phyloP scores from a whole-genome alignment of 2,329 filamentous ascomycete species.

The Metarhizium guizhouense region DNA sequence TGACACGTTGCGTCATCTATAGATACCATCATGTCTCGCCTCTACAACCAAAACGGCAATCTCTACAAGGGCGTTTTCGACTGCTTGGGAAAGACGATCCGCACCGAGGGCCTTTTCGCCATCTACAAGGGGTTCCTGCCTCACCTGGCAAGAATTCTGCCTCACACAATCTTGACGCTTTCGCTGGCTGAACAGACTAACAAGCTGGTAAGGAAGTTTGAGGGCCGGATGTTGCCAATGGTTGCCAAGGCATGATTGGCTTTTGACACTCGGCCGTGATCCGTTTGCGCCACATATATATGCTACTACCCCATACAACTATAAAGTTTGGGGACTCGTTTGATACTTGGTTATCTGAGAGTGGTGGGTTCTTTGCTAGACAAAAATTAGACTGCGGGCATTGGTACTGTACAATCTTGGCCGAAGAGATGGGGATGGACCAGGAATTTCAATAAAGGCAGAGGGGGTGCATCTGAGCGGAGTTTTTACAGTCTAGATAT shows the following conservation, averaged over 20 bases:
- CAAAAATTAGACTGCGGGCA: conserved; percentile 9
- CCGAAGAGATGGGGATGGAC: neutral
- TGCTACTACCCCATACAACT: neutral
- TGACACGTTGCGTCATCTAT: conserved; percentile 6
- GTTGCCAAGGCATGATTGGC: conserved; percentile 16
- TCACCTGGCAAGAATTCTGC: conserved; percentile 86
- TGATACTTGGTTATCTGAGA: neutral
- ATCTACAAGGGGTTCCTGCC: conserved; percentile 98
- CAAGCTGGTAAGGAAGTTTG: conserved; percentile 76
- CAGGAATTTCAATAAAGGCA: conserved; percentile 5
- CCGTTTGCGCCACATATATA: neutral
- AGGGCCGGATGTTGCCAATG: conserved; percentile 46
- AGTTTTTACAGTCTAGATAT: conserved; percentile 6
- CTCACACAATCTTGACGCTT: conserved; percentile 90
- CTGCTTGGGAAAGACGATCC: conserved; percentile 82
- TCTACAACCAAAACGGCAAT: conserved; percentile 98
- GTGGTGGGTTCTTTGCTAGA: neutral
- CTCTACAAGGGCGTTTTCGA: conserved; percentile 92
- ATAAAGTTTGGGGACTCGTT: neutral
- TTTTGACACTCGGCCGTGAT: neutral
- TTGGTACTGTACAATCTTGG: conserved; percentile 2
- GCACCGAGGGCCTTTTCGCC: conserved; percentile 81
- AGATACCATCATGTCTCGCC: conserved; percentile 96
- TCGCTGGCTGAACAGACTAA: conserved; percentile 95
- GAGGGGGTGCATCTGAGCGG: conserved; percentile 8